Evolutionary conservation across 2,329 filamentous ascomycete genomes (phyloP), one percentile per base, ranked within the genome.

Genomic region (Colletotrichum sp.): DNA sequence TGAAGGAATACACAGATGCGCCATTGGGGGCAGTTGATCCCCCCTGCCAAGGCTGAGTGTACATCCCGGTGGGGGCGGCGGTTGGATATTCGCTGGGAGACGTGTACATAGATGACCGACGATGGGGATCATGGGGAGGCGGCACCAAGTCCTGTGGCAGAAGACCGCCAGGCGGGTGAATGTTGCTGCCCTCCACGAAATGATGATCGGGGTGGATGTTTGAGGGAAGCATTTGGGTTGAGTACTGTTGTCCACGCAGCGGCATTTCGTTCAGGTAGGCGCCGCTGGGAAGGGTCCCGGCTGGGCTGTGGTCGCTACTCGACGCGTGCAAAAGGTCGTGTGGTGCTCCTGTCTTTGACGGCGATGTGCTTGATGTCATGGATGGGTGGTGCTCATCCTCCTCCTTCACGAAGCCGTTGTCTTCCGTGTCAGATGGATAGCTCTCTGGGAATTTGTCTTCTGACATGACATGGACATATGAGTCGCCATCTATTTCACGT

Each of bases 401-500:
- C 30, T 87, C 87, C 67, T 87, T 85, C 65, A 83, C 81, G 3
- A 84, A 80, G 12, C 80, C 83, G 12, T 85, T 84, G 21, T 86
- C 83, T 8, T 91, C 90, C 26, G 86, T 87, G 24, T 90, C 88
- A 2, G 87, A 89, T 16, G 83, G 79, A 66, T 87, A 88, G 32
- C 84, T 86, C 63, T 90, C 87, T 5, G 85, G 84, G 8, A 88
- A 81, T 77, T 89, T 89, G 77, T 91, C 89, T 70, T 90, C 88
- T 4, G 87, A 85, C 84, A 88, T 89, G 60, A 92, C 88, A 67
- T 86, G 88, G 21, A 91, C 84, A 55, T 86, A 84, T 10, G 86
- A 87, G 6, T 83, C 84, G 61, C 81, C 87, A 80, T 91, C 90
- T 91, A 80, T 74, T 61, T 67, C 61, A 32, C 16, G 34, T 67